phyloP scores from a whole-genome alignment of 2,329 filamentous ascomycete genomes.

The Amesomyces nigricolor region DNA sequence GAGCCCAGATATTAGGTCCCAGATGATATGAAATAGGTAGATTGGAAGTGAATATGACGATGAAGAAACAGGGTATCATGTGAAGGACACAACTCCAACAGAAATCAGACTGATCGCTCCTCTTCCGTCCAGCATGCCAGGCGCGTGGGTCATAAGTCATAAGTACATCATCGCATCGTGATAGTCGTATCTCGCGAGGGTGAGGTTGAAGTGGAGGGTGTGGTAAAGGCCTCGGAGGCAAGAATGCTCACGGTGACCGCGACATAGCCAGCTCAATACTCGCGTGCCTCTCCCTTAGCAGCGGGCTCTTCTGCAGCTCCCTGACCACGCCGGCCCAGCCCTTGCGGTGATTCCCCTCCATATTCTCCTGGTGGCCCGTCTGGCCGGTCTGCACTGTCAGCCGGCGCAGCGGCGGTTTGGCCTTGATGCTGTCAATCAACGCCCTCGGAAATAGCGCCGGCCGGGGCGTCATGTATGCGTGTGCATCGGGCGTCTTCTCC shows the following conservation, averaged over 20 bases:
- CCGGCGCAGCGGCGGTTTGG: conserved; percentile 45
- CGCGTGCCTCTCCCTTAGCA: conserved; percentile 57
- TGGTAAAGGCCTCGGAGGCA: not conserved
- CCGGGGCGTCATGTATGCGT: conserved; percentile 14
- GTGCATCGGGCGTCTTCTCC: conserved; percentile 27
- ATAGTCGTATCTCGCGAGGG: conserved; percentile 7
- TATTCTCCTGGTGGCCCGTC: conserved; percentile 46
- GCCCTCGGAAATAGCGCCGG: conserved; percentile 33
- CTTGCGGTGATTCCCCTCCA: conserved; percentile 42
- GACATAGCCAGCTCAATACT: conserved; percentile 56
- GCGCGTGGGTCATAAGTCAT: conserved; percentile 4
- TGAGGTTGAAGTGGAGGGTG: not conserved
- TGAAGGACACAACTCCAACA: conserved; percentile 18
- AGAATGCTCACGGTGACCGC: conserved; percentile 28
- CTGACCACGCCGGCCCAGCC: conserved; percentile 60
- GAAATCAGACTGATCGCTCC: not conserved
- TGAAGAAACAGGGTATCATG: conserved; percentile 36
- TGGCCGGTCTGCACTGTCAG: conserved; percentile 51
- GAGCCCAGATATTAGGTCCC: too few species aligned
- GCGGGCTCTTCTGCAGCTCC: conserved; percentile 56
- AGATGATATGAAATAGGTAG: not conserved
- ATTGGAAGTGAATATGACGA: conserved; percentile 2
- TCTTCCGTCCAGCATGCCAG: not conserved
- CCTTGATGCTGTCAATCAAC: conserved; percentile 40
- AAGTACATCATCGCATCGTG: conserved; percentile 9